phyloP scores from a whole-genome alignment of 768 basidiomycete genomes.

The Suillus lakei region DNA sequence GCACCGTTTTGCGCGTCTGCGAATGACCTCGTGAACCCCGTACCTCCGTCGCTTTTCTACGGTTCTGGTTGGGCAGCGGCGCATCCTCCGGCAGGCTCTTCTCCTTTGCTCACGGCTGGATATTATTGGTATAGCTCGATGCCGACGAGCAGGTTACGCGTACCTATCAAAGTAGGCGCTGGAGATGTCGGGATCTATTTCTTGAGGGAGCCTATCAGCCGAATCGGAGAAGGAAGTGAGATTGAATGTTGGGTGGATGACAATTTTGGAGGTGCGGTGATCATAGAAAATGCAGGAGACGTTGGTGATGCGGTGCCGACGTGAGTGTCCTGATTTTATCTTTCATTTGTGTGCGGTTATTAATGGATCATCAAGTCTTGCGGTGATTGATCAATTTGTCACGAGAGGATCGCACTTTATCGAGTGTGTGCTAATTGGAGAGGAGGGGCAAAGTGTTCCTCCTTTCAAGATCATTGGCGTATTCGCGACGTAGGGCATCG shows the following conservation, averaged over 20 bases:
- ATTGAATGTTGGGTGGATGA: slow-evolving; percentile 99
- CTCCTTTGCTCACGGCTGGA: slow-evolving; percentile 58
- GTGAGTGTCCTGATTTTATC: slow-evolving; percentile 52
- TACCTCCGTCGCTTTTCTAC: slow-evolving; percentile 92
- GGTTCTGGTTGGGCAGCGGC: slow-evolving; percentile 89
- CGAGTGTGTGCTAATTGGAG: slow-evolving; percentile 87
- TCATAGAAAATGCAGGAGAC: slow-evolving; percentile 79
- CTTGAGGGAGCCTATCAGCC: slow-evolving; percentile 67
- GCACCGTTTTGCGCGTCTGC: slow-evolving; percentile 92
- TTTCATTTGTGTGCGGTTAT: slow-evolving; percentile 9
- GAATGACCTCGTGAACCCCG: slow-evolving; percentile 97
- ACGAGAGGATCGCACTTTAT: slow-evolving; percentile 90
- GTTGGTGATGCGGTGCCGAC: slow-evolving; percentile 62
- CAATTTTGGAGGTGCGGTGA: slow-evolving; percentile 78
- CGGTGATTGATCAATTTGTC: slow-evolving; percentile 87
- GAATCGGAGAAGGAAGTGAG: slow-evolving; percentile 65
- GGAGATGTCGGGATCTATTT: slow-evolving; percentile 96
- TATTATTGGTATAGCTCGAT: slow-evolving; percentile 95
- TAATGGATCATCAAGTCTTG: slow-evolving; percentile 52
- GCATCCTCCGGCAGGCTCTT: slow-evolving; percentile 61
- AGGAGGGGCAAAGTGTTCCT: slow-evolving; percentile 80
- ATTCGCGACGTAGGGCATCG: slow-evolving; percentile 64
- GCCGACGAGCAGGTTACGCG: slow-evolving; percentile 80
- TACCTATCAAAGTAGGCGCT: slow-evolving; percentile 83
- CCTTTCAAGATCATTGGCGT: slow-evolving; percentile 92